Conservation (phyloP, 2,329 filamentous ascomycete species). For the Aspergillus aculeatus region DNA sequence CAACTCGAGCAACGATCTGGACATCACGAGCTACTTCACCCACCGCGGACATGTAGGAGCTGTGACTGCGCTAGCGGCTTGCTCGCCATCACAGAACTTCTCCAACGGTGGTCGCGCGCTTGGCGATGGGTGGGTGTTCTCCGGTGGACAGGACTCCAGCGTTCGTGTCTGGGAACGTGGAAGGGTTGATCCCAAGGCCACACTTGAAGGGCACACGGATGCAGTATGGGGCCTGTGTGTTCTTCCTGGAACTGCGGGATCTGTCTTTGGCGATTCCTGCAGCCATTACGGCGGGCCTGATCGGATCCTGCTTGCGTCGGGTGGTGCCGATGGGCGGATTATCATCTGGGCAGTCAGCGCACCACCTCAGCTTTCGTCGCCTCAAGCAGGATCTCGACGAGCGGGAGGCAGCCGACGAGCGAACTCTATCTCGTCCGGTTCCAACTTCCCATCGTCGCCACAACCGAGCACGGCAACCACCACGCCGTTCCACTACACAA, state of each 20-base stretch:
- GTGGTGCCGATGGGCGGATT: slow-evolving; percentile 84
- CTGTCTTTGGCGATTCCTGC: slow-evolving; percentile 72
- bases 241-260: slow-evolving; percentile 75
- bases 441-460: slow-evolving; percentile 83
- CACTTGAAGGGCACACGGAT: slow-evolving; percentile 89
- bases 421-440: slow-evolving; percentile 92
- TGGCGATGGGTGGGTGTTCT: slow-evolving; percentile 98
- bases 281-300: slow-evolving; percentile 77
- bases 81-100: slow-evolving; percentile 83
- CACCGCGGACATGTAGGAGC: slow-evolving; percentile 91
- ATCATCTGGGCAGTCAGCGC: slow-evolving; percentile 93
- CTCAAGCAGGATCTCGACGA: slow-evolving; percentile 69
- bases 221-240: slow-evolving; percentile 95
- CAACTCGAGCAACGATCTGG: slow-evolving; percentile 71
- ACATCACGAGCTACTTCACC: slow-evolving; percentile 91
- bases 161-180: slow-evolving; percentile 95
- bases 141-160: slow-evolving; percentile 89
- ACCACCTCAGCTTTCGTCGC: slow-evolving; percentile 80
- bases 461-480: slow-evolving; percentile 83
- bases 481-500: slow-evolving; percentile 81
- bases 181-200: slow-evolving; percentile 90
- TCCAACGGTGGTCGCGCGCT: slow-evolving; percentile 82
- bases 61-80: slow-evolving; percentile 82
- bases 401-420: slow-evolving; percentile 76
- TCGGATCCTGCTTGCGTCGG: slow-evolving; percentile 84